Percentiles rank a stretch among this genome's conserved stretches.
Evolutionary conservation across 2,329 filamentous ascomycete species (phyloP).

Genomic region (Ceratocystis cubensis): DNA sequence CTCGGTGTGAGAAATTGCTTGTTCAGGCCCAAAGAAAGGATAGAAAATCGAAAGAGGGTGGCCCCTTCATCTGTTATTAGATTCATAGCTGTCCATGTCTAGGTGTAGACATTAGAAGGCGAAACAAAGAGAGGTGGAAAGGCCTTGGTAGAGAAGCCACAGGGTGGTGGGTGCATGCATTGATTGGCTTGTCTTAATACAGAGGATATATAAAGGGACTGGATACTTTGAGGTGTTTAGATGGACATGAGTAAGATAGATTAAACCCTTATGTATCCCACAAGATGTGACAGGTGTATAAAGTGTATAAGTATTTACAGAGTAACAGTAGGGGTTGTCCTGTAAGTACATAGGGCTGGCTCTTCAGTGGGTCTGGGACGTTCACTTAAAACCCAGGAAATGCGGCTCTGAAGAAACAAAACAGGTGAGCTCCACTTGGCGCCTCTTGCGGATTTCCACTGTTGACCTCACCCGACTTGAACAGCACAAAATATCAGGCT

Average conservation of each 20-base stretch:
- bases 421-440: slow-evolving; percentile 11
- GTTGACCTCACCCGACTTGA: slow-evolving; percentile 9
- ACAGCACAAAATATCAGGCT: neutral
- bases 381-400: neutral
- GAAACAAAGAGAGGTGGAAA: neutral
- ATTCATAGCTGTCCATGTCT: too few species aligned
- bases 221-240: too few species aligned
- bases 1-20: too few species aligned
- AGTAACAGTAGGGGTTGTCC: too few species aligned
- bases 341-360: too few species aligned
- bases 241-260: too few species aligned
- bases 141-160: neutral
- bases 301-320: neutral
- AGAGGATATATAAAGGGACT: neutral
- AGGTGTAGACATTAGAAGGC: neutral
- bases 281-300: too few species aligned
- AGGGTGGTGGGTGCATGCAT: neutral
- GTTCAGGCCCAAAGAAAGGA: too few species aligned
- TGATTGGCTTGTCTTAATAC: neutral
- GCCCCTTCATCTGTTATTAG: too few species aligned
- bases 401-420: slow-evolving; percentile 3
- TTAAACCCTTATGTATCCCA: too few species aligned
- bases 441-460: slow-evolving; percentile 9
- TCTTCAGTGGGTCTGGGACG: too few species aligned
- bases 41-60: neutral